Conservation (phyloP, 208 protist genomes). For the Naegleria gruberi region DNA sequence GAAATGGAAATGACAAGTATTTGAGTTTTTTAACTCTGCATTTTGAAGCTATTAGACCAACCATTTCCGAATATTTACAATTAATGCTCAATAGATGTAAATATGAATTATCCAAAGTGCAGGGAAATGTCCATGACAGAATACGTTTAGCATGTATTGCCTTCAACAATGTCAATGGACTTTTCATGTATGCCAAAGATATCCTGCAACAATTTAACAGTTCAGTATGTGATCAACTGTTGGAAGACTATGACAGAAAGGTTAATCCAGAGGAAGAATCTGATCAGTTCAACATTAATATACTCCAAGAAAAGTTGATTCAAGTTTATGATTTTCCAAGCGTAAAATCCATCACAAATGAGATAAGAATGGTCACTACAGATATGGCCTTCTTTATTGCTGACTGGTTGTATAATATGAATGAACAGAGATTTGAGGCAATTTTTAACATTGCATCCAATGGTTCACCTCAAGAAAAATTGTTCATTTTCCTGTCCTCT, state of each 20-base stretch:
- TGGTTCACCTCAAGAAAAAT: not conserved
- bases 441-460: not conserved
- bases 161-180: slow-evolving; percentile 15
- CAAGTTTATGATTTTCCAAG: slow-evolving; percentile 7
- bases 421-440: not conserved
- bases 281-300: not conserved
- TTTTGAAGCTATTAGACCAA: not conserved
- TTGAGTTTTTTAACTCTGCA: not conserved
- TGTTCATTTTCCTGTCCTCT: not conserved
- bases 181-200: not conserved
- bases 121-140: not conserved
- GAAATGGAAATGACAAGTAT: not conserved
- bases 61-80: not conserved
- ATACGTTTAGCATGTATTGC: not conserved
- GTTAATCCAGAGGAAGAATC: not conserved
- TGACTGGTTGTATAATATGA: not conserved
- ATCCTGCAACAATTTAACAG: not conserved
- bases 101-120: not conserved
- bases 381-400: not conserved
- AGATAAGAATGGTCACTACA: not conserved
- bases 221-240: not conserved
- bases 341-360: not conserved
- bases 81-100: not conserved
- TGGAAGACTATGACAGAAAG: not conserved
- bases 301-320: not conserved